Evolutionary conservation across 192 early-diverging fungal genomes (phyloP), one percentile per base, ranked within the genome.

Genomic region (Radiomyces spectabilis): DNA sequence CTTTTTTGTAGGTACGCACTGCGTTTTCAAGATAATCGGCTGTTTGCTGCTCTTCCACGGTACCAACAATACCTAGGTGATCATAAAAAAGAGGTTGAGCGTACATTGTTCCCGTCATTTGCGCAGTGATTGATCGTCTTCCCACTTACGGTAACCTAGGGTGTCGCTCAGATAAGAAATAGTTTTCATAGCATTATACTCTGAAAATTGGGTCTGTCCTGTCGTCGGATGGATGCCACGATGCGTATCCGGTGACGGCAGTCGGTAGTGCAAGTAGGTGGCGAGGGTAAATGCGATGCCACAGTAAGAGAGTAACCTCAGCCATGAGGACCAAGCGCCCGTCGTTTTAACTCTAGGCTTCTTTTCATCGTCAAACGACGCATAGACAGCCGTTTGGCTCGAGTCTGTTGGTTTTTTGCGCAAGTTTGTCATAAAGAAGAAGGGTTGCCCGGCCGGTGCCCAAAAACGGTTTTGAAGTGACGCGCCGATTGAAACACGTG

Each of bases 101-200:
- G 18, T 22, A 44, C 5, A 35, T n/a, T n/a, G n/a, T n/a, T n/a
- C n/a, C n/a, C n/a, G n/a, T n/a, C n/a, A n/a, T n/a, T n/a, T n/a
- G n/a, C n/a, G n/a, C n/a, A 35, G 18, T 22, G 18, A 26, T 26
- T 9, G 18, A 44, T 15, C 5, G n/a, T 10, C 7, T 18, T 10
- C 0, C 40, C 21, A 33, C 56, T 55, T 66, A 44, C 85, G 74
- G 51, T 82, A 75, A 19, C 82, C 83, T 66, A 85, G 77, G 9
- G 71, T 66, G 3, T 69, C 61, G 9, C 75, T 66, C 24, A 85
- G 57, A 35, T 67, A 67, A 30, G 66, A 57, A 1, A 81, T 66
- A 30, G 69, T 78, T 31, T 69, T 56, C 18, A 75, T 65, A 35
- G 72, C 77, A 47, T 72, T 72, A 24, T 58, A 51, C 47, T 81